Evolutionary conservation across 1,139 yeast genomes (phyloP), one percentile per base, ranked within the genome.

Genomic region (Candida smagusa): DNA sequence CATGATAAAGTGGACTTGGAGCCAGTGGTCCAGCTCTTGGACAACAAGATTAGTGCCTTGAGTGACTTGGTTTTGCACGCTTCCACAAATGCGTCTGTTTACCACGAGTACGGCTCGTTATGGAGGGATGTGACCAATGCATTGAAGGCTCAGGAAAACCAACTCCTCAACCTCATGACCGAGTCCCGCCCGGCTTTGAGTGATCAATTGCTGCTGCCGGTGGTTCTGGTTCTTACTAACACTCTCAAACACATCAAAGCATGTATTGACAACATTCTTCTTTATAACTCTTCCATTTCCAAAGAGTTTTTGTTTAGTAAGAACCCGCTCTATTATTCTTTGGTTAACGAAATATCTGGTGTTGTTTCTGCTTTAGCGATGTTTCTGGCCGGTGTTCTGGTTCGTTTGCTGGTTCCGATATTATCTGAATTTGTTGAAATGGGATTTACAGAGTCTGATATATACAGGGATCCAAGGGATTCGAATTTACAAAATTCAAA

Each of bases 41-140:
- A 57, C 24, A 59, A 53, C 31, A 64, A 61, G 39, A 48, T 51
- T 5, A 60, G 58, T 22, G 72, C 67, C 0, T 50, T 65, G 25
- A 47, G 50, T 7, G 65, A 57, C 33, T 44, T 63, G 30, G 48
- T 56, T 3, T 43, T 48, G 2, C 45, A 49, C 12, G 45, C 67
- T 0, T 63, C 73, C 0, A 44, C 41, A 9, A 44, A 48, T 32
- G 63, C 74, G 1, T 52, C 63, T 3, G 34, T 44, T 0, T 68
- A 48, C 44, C 72, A 66, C 38, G 56, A 59, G 27, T 55, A 52
- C 40, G 52, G 58, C 1, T 40, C 58, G 0, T 52, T 63, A 3
- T 71, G 81, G 73, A 54, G 57, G 12, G 77, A 72, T 34, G 48
- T 64, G 0, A 53, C 67, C 16, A 56, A 52, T 2, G 45, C 53